Conservation (phyloP, 2,329 filamentous ascomycete species). For the Fusarium luffae region DNA sequence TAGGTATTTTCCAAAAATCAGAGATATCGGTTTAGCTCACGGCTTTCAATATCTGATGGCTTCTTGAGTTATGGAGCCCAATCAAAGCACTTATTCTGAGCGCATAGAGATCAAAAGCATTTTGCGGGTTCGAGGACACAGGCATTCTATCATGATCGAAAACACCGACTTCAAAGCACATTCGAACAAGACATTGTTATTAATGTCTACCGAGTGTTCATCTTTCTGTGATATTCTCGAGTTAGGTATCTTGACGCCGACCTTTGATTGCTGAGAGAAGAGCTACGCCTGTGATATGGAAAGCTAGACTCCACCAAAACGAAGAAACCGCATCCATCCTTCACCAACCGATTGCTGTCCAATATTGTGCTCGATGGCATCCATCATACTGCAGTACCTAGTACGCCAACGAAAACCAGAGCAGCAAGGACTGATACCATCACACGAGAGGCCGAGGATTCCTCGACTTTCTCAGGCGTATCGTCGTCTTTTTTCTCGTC, state of each 20-base stretch:
- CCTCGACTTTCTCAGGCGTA: background rate
- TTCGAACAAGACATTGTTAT: background rate
- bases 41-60: too few species aligned
- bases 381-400: background rate
- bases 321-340: background rate
- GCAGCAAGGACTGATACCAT: background rate
- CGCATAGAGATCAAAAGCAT: too few species aligned
- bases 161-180: background rate
- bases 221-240: background rate
- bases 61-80: too few species aligned
- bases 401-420: background rate
- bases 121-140: too few species aligned
- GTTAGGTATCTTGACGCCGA: background rate
- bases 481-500: background rate
- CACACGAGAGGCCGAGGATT: background rate
- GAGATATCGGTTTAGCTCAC: too few species aligned
- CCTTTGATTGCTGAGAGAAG: background rate
- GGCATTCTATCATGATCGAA: background rate
- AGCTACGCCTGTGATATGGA: background rate
- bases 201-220: background rate
- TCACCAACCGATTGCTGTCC: background rate
- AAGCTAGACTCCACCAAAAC: background rate
- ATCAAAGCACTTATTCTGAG: too few species aligned
- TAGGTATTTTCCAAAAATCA: too few species aligned
- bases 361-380: background rate